Conservation (phyloP, 306 rosid genomes). For the Cyclanthera cordifolia region DNA sequence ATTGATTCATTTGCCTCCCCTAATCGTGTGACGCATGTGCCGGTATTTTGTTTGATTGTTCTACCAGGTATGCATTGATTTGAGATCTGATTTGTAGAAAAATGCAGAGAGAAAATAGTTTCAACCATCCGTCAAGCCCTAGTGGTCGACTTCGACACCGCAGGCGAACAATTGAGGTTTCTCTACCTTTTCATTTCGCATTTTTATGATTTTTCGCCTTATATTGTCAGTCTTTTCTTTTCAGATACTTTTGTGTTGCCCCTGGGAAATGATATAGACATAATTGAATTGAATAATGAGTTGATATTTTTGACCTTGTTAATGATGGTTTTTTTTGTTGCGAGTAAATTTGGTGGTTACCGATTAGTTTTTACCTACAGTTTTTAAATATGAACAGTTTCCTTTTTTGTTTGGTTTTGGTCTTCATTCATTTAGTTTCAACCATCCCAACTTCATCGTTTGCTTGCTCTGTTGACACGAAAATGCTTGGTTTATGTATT, state of each 20-base stretch:
- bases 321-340: background rate
- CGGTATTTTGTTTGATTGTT: background rate
- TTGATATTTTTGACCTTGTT: background rate
- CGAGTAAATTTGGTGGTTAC: background rate
- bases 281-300: background rate
- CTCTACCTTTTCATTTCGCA: background rate
- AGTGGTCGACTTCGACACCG: constrained; percentile 16
- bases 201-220: background rate
- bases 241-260: background rate
- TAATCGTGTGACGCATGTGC: background rate
- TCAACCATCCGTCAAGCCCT: constrained; percentile 13
- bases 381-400: background rate
- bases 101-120: constrained; percentile 9
- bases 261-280: background rate
- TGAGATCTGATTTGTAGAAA: constrained; percentile 8
- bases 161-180: constrained; percentile 19
- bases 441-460: background rate
- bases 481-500: background rate
- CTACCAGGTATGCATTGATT: background rate
- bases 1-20: background rate
- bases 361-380: background rate
- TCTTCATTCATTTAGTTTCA: background rate
- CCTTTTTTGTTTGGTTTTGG: background rate
- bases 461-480: background rate
- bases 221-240: background rate